A percentile compares a stretch with the other conserved stretches of the same genome.
phyloP scores from a whole-genome alignment of 805 yeast species.

The Zygoascus flipseniorum region DNA sequence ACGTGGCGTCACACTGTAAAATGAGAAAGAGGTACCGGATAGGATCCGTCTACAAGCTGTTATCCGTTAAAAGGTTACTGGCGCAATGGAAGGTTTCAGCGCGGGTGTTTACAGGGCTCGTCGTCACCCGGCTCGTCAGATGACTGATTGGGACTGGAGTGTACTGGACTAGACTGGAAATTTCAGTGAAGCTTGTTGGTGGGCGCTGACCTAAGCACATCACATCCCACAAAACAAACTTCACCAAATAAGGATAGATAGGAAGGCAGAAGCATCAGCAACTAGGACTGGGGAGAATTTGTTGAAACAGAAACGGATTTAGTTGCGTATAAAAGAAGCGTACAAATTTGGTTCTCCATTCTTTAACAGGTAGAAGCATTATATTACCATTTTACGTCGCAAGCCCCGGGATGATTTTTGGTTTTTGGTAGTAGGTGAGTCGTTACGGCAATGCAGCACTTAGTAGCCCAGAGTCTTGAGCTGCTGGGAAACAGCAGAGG shows the following conservation, averaged over 20 bases:
- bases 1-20: too few relatives aligned
- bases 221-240: too few relatives aligned
- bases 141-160: not conserved
- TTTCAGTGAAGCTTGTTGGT: not conserved
- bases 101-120: not conserved
- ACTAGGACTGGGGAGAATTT: too few relatives aligned
- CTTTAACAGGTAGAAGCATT: too few relatives aligned
- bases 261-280: too few relatives aligned
- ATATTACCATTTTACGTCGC: too few relatives aligned
- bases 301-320: too few relatives aligned
- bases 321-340: too few relatives aligned
- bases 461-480: slow-evolving; percentile 98
- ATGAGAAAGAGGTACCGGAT: too few relatives aligned
- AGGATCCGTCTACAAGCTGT: not conserved
- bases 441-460: slow-evolving; percentile 18
- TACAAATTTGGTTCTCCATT: too few relatives aligned
- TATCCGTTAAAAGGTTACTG: not conserved
- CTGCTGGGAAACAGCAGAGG: slow-evolving; percentile 72
- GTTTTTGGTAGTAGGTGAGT: not conserved
- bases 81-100: not conserved
- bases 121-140: not conserved
- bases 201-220: too few relatives aligned
- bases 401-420: not conserved
- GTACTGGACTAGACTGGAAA: not conserved
- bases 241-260: too few relatives aligned